Percentiles rank a stretch among this genome's conserved stretches.
phyloP scores from a whole-genome alignment of 169 alveolate species.

The Plasmodium sp. region DNA sequence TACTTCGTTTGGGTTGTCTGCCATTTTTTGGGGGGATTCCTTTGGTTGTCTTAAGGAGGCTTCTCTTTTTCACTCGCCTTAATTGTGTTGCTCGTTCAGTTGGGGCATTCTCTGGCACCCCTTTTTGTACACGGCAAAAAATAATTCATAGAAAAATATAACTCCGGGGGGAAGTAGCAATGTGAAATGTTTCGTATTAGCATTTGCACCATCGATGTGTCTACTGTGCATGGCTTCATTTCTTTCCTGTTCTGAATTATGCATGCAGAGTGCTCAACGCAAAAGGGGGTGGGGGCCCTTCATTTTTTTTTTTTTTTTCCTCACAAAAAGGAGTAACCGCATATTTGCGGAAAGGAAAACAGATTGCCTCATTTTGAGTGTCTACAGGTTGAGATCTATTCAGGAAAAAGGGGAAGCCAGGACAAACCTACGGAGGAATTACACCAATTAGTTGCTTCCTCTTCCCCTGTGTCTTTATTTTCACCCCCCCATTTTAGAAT shows the following conservation, averaged over 20 bases:
- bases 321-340: background rate
- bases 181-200: background rate
- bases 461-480: background rate
- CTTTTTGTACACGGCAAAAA: background rate
- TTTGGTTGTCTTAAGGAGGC: background rate
- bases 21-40: background rate
- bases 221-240: background rate
- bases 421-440: background rate
- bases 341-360: background rate
- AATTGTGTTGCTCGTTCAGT: background rate
- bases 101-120: conserved; percentile 3
- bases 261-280: conserved; percentile 15
- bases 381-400: background rate
- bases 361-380: background rate
- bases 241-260: background rate
- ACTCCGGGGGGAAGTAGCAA: background rate
- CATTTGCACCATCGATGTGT: background rate
- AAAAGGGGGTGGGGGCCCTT: background rate
- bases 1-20: conserved; percentile 33
- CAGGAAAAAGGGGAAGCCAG: background rate
- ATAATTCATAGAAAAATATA: background rate
- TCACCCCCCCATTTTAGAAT: background rate
- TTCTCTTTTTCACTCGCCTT: background rate
- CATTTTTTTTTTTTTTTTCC: background rate
- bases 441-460: background rate